phyloP scores from a whole-genome alignment of 495 filamentous ascomycete genomes.

The Tuber magnatum region DNA sequence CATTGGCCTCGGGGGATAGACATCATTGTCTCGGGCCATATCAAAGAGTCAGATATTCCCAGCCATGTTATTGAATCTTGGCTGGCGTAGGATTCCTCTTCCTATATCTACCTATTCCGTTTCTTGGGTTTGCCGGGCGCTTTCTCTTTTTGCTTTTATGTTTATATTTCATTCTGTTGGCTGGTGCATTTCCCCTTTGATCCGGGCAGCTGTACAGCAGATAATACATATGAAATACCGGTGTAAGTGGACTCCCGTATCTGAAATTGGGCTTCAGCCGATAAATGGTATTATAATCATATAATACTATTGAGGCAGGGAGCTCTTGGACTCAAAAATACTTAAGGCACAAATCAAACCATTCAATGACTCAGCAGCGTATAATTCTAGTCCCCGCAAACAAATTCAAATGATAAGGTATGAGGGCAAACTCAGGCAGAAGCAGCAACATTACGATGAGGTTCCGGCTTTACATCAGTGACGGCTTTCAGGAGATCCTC shows the following conservation, averaged over 20 bases:
- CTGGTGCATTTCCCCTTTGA: not conserved
- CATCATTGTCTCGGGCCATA: not conserved
- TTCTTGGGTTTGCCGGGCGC: not conserved
- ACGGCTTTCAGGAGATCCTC: conserved; percentile 72
- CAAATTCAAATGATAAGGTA: conserved; percentile 1
- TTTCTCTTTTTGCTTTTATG: conserved; percentile 3
- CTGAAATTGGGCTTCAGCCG: not conserved
- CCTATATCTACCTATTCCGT: not conserved
- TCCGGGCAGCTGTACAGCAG: not conserved
- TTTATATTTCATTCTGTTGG: not conserved
- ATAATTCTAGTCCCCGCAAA: conserved; percentile 8
- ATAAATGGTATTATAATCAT: not conserved
- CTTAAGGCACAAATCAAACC: not conserved
- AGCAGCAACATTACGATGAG: conserved; percentile 34
- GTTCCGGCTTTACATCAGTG: conserved; percentile 63
- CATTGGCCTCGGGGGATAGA: not conserved
- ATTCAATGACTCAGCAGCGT: not conserved
- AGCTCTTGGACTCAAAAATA: not conserved
- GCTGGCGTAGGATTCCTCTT: not conserved
- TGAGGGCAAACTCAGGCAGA: conserved; percentile 16
- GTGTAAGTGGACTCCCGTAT: not conserved
- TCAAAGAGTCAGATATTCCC: not conserved
- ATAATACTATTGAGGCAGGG: not conserved
- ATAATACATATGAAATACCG: not conserved
- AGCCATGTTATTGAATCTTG: not conserved